Evolutionary conservation across 768 basidiomycete species (phyloP).

Genomic region (Tricholoma hemisulphureum): DNA sequence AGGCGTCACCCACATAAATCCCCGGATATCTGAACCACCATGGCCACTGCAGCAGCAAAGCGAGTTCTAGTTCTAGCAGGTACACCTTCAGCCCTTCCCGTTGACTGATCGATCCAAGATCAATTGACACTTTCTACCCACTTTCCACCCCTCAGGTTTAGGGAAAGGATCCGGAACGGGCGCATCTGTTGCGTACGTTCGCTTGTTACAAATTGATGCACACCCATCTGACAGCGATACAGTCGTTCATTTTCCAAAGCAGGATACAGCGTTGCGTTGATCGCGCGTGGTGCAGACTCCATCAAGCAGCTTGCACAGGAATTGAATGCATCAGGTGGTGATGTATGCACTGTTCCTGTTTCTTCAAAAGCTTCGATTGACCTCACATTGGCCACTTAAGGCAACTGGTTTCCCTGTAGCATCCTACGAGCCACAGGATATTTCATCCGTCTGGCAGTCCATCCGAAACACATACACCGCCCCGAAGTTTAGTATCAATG

Average conservation of each 20-base stretch:
- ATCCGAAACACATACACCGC: slow-evolving; percentile 47
- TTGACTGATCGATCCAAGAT: too few species aligned
- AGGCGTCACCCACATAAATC: too few species aligned
- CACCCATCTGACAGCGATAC: slow-evolving; percentile 2
- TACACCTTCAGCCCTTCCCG: background rate
- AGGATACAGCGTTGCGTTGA: slow-evolving; percentile 66
- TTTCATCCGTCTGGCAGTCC: slow-evolving; percentile 47
- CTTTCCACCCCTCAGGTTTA: too few species aligned
- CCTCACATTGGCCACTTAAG: slow-evolving; percentile 38
- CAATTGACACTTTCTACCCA: too few species aligned
- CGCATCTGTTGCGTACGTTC: slow-evolving; percentile 53
- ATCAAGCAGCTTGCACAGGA: slow-evolving; percentile 54
- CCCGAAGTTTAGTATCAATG: slow-evolving; percentile 52
- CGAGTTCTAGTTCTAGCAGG: slow-evolving; percentile 4
- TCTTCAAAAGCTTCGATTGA: background rate
- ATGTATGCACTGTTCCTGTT: slow-evolving; percentile 35
- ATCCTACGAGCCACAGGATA: slow-evolving; percentile 48
- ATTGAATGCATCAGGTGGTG: slow-evolving; percentile 56
- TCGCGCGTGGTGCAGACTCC: slow-evolving; percentile 54
- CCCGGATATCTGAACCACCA: background rate
- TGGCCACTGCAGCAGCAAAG: background rate
- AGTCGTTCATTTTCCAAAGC: slow-evolving; percentile 60
- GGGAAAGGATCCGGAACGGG: slow-evolving; percentile 55
- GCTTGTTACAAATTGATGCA: slow-evolving; percentile 1
- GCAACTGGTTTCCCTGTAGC: slow-evolving; percentile 56